Base-by-base conservation (phyloP, 176 grass and related monocot species). In the Tuctoria greenei region DNA sequence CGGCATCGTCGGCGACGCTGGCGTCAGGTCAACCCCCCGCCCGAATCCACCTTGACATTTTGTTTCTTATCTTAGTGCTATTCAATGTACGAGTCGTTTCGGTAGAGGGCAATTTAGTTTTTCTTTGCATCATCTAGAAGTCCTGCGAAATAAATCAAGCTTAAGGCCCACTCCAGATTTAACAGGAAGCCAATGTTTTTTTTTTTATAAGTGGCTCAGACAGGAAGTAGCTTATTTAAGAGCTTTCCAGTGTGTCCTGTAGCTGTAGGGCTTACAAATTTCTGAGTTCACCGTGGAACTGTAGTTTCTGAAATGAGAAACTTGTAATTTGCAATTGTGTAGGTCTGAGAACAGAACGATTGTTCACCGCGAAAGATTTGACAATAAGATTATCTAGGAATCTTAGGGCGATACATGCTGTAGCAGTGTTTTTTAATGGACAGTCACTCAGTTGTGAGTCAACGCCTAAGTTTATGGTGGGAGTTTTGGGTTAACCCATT, bases 1-100 rank as follows among this genome's bases (percentile, higher is more conserved):
- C 75, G 88, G 88, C 47, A 86, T 90, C 55, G 79, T 90, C 35
- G 88, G 88, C 45, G 88, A 90, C 16, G 83, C 88, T 6, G 83
- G 83, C 65, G 88, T 90, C 74, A 90, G 83, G 83, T 86, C 47
- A 54, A 20, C 55, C 28, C 60, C 44, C n/a, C 20, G 54, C 61
- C 14, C 61, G 7, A 74, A 61, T 61, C 20, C n/a, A 25, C 27
- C 13, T 27, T 7, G 10, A 1, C 27, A 18, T 31, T 24, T 38
- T 23, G 6, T 16, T 62, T 17, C 7, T 54, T 41, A 17, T 35
- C 24, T 23, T 49, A 49, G 31, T 31, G 31, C n/a, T 50, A 38
- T 36, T 24, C 23, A 27, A 77, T 51, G 18, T 25, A 13, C 10
- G 12, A 28, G 65, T 77, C 35, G 20, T 54, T 77, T 64, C 18